phyloP scores from a whole-genome alignment of 768 basidiomycete species.

The Exsudoporus frostii region DNA sequence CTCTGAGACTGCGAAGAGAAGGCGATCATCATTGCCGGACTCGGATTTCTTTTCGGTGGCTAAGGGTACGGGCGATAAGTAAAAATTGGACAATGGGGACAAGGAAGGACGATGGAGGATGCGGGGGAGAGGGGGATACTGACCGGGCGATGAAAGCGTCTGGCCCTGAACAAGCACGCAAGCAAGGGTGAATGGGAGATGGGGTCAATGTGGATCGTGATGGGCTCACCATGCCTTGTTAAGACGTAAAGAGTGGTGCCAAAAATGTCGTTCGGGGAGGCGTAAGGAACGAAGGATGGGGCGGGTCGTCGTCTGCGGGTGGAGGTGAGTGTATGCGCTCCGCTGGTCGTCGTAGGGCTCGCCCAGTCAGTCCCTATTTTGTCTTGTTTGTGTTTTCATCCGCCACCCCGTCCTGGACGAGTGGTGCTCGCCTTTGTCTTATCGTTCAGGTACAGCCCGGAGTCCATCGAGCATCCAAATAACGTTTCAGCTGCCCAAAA shows the following conservation, averaged over 20 bases:
- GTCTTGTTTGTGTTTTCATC: slow-evolving; percentile 30
- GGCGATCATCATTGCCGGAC: slow-evolving; percentile 65
- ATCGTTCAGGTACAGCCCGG: not conserved
- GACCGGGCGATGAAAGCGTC: slow-evolving; percentile 80
- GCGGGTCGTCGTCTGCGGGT: not conserved
- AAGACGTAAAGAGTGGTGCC: slow-evolving; percentile 26
- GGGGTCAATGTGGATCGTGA: not conserved
- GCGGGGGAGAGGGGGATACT: slow-evolving; percentile 23
- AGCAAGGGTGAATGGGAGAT: slow-evolving; percentile 3
- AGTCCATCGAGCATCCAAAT: not conserved
- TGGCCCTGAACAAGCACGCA: slow-evolving; percentile 56
- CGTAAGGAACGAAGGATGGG: not conserved
- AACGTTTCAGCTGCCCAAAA: not conserved
- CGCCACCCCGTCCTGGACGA: slow-evolving; percentile 1
- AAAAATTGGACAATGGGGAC: not conserved
- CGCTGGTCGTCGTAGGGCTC: slow-evolving; percentile 3
- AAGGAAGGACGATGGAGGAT: not conserved
- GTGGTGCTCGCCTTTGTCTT: too few relatives aligned
- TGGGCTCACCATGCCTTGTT: slow-evolving; percentile 27
- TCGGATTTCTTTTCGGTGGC: slow-evolving; percentile 82
- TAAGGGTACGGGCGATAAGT: slow-evolving; percentile 32
- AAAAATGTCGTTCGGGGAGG: not conserved
- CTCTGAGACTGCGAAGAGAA: slow-evolving; percentile 78
- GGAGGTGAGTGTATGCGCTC: slow-evolving; percentile 16
- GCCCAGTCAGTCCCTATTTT: slow-evolving; percentile 25